Evolutionary conservation across 2,329 filamentous ascomycete species (phyloP), one percentile per base, ranked within the genome.

Genomic region (Monosporascus ibericus): DNA sequence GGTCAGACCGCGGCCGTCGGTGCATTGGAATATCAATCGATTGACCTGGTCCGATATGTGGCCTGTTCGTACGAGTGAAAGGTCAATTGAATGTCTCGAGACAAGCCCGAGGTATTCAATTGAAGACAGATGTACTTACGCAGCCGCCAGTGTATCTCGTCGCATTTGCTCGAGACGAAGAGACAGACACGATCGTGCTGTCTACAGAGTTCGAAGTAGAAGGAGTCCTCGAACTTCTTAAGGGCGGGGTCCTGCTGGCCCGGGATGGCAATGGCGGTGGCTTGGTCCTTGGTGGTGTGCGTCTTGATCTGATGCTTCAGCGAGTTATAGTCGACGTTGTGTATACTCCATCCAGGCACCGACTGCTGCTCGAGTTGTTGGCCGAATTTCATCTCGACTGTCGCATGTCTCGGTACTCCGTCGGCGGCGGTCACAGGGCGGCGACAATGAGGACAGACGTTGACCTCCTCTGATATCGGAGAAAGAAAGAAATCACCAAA

Each of bases 281-380:
- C 86, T 62, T 87, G 82, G 68, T 86, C 82, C 44, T 79, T 81
- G 14, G 85, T 86, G 2, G 90, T 95, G 65, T 90, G 82, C 55
- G 80, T 80, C 69, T 92, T 94, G 75, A 95, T 92, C 63, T 89
- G 79, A 68, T 88, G 80, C 71, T 95, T 95, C 58, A 95, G 80
- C 48, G 88, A 87, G 68, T 92, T 90, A 76, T 95, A 95, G 69
- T 94, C 90, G 70, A 95, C 84, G 70, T 95, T 94, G 68, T 92
- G 86, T 58, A 89, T 78, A 63, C 81, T 87, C 88, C 88, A 94
- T 80, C 87, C 84, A 58, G 88, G 88, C 64, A 91, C 88, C 47
- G 88, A 92, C 68, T 88, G 81, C 70, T 82, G 79, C 66, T 86
- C 82, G 56, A 94, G 78, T 55, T 83, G 86, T 58, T 88, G 78